A percentile compares a stretch with the other conserved stretches of the same genome.
Conservation (phyloP, 331 rosid genomes). For the Acacia concinna region DNA sequence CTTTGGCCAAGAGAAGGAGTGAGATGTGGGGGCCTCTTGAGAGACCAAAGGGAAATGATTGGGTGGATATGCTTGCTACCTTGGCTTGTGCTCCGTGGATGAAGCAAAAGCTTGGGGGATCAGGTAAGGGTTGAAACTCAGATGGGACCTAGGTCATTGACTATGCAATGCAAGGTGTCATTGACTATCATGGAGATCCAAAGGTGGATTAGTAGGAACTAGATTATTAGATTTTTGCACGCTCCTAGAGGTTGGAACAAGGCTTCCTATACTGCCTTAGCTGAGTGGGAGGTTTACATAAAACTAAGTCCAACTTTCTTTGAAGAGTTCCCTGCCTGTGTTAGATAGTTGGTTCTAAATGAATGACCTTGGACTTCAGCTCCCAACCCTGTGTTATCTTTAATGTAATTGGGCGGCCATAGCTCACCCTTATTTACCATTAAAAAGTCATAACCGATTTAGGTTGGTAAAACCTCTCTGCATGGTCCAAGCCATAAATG, state of each 20-base stretch:
- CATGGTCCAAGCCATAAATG: not conserved
- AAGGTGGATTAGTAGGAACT: too few species aligned
- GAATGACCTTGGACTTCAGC: not conserved
- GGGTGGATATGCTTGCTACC: not conserved
- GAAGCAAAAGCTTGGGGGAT: too few species aligned
- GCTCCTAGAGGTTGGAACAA: too few species aligned
- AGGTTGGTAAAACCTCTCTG: not conserved
- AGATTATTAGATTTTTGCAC: too few species aligned
- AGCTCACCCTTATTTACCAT: not conserved
- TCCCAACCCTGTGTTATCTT: not conserved
- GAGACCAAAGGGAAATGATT: not conserved
- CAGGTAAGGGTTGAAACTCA: too few species aligned
- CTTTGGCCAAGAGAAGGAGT: not conserved
- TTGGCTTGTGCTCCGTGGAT: not conserved
- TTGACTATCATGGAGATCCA: too few species aligned
- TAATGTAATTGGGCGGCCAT: not conserved
- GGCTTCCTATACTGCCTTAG: too few species aligned
- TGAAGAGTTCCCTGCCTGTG: not conserved
- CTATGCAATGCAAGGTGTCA: too few species aligned
- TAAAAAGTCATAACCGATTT: not conserved
- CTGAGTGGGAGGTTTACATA: not conserved
- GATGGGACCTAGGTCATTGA: too few species aligned
- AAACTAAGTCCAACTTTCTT: not conserved
- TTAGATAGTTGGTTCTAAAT: not conserved
- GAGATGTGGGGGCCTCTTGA: not conserved